Evolutionary conservation across 768 basidiomycete genomes (phyloP), one percentile per base, ranked within the genome.

Genomic region (Mycena kentingensis): DNA sequence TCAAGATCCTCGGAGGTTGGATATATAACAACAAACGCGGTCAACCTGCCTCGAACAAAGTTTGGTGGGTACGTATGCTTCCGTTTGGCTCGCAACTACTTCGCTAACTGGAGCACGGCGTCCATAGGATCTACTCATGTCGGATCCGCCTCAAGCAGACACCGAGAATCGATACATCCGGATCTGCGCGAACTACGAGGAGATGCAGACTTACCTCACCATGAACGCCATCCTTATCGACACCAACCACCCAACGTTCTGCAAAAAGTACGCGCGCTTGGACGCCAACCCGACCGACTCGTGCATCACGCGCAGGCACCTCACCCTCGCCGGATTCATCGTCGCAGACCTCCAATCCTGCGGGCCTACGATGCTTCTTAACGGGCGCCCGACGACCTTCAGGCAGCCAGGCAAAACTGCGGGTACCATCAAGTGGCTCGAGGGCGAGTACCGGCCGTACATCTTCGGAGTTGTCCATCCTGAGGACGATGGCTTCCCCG

Each of bases 401-500:
- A 57, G 0, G 62, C 53, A 38, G 60, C 60, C 7, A 58, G 36
- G 19, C 50, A 27, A 25, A n/a, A n/a, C n/a, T n/a, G 51, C 42
- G 2, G 63, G 57, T 19, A 51, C 44, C 39, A 50, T 63, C 16
- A 56, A 59, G 6, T 70, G 69, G 69, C 35, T 36, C 8, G 59
- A 69, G 45, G 0, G 63, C 16, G 60, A 67, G 28, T 10, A 15
- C 2, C 60, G 69, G 8, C 46, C 55, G 4, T 61, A 66, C 48
- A 59, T 71, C 46, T 71, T 71, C 25, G 69, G 70, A 2, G 70
- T 69, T 5, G 22, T 71, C 24, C 58, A 60, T 24, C 60, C 65
- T 44, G 65, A 70, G 15, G 59, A 43, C 1, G 64, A 69, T 46
- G 25, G 36, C 1, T 70, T 71, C 37, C 52, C 60, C 3, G 38